Base-by-base conservation (phyloP, 2,329 filamentous ascomycete species). In the Cladobotryum protrusum region DNA sequence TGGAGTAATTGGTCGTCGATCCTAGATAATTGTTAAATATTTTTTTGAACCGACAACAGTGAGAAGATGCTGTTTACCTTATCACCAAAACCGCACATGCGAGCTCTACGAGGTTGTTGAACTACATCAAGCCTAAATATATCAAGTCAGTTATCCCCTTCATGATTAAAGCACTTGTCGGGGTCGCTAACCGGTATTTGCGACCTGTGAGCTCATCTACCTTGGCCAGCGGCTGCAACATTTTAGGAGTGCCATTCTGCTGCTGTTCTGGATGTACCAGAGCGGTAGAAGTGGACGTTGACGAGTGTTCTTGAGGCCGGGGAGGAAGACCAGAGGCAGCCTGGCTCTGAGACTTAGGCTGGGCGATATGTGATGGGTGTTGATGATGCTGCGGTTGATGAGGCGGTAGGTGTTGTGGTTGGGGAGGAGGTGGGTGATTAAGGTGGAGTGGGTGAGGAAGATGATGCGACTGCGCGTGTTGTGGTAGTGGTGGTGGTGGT, bases 61-160 rank as follows among this genome's bases (percentile, higher is more conserved):
- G 11, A 40, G 20, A 15, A 24, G n/a, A 43, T 29, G 44, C 17
- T 52, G 50, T 60, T 50, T 71, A 93, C 89, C 79, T 97, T 99
- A 74, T 99, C 93, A 55, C 93, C 93, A 72, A 97, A 99, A 7
- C 93, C 93, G 72, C 93, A 99, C 93, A 97, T 97, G 54, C 93
- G 87, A 57, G 93, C 93, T 61, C 93, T 83, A 61, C 89, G 79
- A 45, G 93, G 93, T 68, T 97, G 90, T 72, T 99, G 93, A 57
- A 88, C 83, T 53, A 96, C 89, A 57, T 85, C 75, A 45, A 96
- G 78, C 54, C 83, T 86, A 57, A 49, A 32, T 29, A 34, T 34
- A 14, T 12, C 37, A 40, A 33, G 46, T 66, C 49, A 63, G 60
- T 41, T 29, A 36, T 3, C 42, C 34, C n/a, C 8, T 33, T 17